Base-by-base conservation (phyloP, 306 rosid species). In the Trichosanthes truncata region DNA sequence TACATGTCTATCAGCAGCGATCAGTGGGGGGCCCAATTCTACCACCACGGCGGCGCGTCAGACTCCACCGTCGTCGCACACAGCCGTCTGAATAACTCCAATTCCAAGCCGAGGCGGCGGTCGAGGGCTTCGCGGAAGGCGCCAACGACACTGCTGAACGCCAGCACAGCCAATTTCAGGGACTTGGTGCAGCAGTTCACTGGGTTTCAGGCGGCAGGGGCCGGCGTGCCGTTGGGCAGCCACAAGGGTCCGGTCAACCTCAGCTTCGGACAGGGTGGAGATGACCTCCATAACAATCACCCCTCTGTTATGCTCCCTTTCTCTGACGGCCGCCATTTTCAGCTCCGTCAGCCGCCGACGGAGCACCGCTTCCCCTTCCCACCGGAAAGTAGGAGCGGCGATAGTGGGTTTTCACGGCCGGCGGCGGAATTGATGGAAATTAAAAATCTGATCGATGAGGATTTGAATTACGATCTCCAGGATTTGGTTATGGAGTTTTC, bases 151-250 rank as follows among this genome's bases (percentile, higher is more conserved):
- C 91, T 85, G 41, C 91, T 93, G 29, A 93, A 83, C 35, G 97
- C 97, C 69, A 88, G 84, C 63, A 78, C 96, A 75, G 81, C 82
- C 57, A 91, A 91, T 80, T 93, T 93, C 26, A 86, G 94, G 81
- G 90, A 90, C n/a, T 65, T 93, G 21, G 97, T 93, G 23, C 97
- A 93, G 21, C 96, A 93, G 56, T 91, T 93, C 82, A 93, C 97
- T 0, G 97, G 97, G 9, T 89, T 96, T 75, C 89, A 92, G 35
- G 76, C 55, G 69, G 80, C 86, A 21, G 56, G 77, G 0, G 23
- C 15, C 12, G 83, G 82, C 26, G 66, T 74, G 81, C 91, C 11
- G 67, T 86, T 48, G 89, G 88, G 2, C 57, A 83, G 60, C 83
- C 90, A 84, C 59, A 90, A 78, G 77, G 97, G 97, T 3, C 95